These are phyloP conservation scores for Puccinia hordei DNA, from an alignment of 1,284 basidiomycete genomes.

Conservation along the genomic window DNA sequence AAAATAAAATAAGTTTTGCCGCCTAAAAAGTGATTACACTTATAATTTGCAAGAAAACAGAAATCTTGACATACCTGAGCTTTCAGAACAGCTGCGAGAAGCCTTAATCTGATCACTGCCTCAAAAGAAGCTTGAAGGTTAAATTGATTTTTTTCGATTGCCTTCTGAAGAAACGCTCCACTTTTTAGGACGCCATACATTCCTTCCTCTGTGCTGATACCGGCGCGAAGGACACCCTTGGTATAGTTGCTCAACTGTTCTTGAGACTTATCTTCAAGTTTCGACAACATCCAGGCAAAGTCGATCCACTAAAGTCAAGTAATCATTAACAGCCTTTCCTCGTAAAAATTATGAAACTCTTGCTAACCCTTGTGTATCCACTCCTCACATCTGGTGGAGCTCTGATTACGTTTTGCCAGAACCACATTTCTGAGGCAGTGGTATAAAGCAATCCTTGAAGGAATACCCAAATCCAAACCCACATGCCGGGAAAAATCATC, in stretches of 20 bases:
- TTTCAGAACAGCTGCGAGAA: slow-evolving; percentile 40
- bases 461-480: slow-evolving; percentile 44
- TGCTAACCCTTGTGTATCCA: slow-evolving; percentile 47
- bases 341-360: too few relatives aligned
- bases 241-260: slow-evolving; percentile 46
- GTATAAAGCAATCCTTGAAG: slow-evolving; percentile 46
- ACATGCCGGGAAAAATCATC: slow-evolving; percentile 42
- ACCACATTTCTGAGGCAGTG: slow-evolving; percentile 50
- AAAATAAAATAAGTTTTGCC: neutral
- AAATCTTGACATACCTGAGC: slow-evolving; percentile 38
- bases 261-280: slow-evolving; percentile 47
- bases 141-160: slow-evolving; percentile 32
- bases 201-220: slow-evolving; percentile 46
- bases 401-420: slow-evolving; percentile 43
- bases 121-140: slow-evolving; percentile 36
- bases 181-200: slow-evolving; percentile 49
- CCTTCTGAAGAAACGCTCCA: slow-evolving; percentile 35
- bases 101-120: slow-evolving; percentile 34
- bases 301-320: slow-evolving; percentile 35
- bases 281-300: slow-evolving; percentile 47
- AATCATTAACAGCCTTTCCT: neutral
- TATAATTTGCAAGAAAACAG: neutral
- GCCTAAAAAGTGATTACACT: neutral
- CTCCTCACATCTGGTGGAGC: slow-evolving; percentile 49
- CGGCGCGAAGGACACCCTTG: slow-evolving; percentile 16